These are phyloP conservation scores for Maudiozyma barnettii DNA, from an alignment of 805 yeast genomes.

Conservation along the genomic window DNA sequence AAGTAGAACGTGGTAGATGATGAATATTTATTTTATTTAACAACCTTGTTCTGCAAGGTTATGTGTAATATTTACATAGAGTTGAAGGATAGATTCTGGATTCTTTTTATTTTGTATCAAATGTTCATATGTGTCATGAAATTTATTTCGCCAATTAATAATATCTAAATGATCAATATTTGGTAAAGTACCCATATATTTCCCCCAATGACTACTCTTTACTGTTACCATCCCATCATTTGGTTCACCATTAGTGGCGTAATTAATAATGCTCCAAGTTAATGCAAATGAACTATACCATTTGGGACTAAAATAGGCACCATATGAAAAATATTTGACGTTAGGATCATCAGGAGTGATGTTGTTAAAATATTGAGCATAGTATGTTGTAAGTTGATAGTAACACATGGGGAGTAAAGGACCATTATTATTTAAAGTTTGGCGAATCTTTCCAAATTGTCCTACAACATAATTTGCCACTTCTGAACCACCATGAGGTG, in stretches of 20 bases:
- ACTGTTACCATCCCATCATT: slow-evolving; percentile 87
- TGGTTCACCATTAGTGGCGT: slow-evolving; percentile 36
- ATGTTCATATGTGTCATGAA: slow-evolving; percentile 30
- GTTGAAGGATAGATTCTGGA: slow-evolving; percentile 52
- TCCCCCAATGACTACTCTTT: slow-evolving; percentile 73
- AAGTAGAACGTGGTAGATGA: slow-evolving; percentile 13
- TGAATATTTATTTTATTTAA: slow-evolving; percentile 15
- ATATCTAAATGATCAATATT: slow-evolving; percentile 79
- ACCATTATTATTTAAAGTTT: slow-evolving; percentile 10
- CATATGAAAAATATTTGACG: slow-evolving; percentile 74
- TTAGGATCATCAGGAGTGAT: slow-evolving; percentile 43
- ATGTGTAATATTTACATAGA: slow-evolving; percentile 61
- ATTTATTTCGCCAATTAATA: slow-evolving; percentile 67
- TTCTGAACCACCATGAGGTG: slow-evolving; percentile 84
- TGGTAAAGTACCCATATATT: slow-evolving; percentile 66
- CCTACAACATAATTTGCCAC: slow-evolving; percentile 62
- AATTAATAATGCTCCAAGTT: slow-evolving; percentile 55
- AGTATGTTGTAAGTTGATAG: slow-evolving; percentile 54
- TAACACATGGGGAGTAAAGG: slow-evolving; percentile 36
- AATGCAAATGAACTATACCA: slow-evolving; percentile 52
- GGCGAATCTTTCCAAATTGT: slow-evolving; percentile 19
- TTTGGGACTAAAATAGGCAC: slow-evolving; percentile 59
- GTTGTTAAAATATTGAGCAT: slow-evolving; percentile 46
- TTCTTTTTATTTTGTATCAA: slow-evolving; percentile 23
- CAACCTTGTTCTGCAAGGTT: slow-evolving; percentile 50